Base-by-base conservation (phyloP, 345 rosid species). In the Eucalyptus polybractea region DNA sequence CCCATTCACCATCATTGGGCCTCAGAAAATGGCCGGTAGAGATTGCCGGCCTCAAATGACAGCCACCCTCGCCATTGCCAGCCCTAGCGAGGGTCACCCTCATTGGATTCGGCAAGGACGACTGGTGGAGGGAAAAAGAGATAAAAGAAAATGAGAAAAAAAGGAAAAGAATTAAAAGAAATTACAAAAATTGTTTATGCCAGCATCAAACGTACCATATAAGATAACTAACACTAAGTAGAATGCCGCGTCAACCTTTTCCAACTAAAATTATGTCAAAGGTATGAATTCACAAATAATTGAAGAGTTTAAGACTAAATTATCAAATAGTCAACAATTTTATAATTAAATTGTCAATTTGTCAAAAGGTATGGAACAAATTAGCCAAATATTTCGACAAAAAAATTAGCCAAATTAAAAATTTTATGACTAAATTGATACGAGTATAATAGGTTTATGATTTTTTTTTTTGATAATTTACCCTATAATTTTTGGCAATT, bases 71-170 rank as follows among this genome's bases (percentile, higher is more conserved):
- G 1, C 58, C 58, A 53, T 21, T 53, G 25, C 58, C 4, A 3
- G 1, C 10, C 58, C 25, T 53, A 53, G 25, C 0, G 10, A 21
- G 25, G 58, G 25, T 53, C 25, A 53, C 25, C 58, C 25, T 53
- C 2, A 1, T 53, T 53, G 10, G 25, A 53, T 53, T 5, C 0
- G 1, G 25, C 2, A 53, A 53, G 25, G 25, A 53, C 0, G 1
- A 33, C 33, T 33, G 33, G 25, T 21, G 58, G 58, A 21, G 25
- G 25, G 58, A 21, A 53, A 53, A 53, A 21, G 2, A 21, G 5
- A 53, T 4, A 1, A 53, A 53, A 53, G 5, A 53, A 53, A 19
- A 53, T 1, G 1, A 53, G 5, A 19, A 53, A 19, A 33, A 19
- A 53, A 2, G 56, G 3, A 51, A 2, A 53, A 53, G 19, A 53